Evolutionary conservation across 2,329 filamentous ascomycete species (phyloP), one percentile per base, ranked within the genome.

Genomic region (Penicillium sclerotiorum): DNA sequence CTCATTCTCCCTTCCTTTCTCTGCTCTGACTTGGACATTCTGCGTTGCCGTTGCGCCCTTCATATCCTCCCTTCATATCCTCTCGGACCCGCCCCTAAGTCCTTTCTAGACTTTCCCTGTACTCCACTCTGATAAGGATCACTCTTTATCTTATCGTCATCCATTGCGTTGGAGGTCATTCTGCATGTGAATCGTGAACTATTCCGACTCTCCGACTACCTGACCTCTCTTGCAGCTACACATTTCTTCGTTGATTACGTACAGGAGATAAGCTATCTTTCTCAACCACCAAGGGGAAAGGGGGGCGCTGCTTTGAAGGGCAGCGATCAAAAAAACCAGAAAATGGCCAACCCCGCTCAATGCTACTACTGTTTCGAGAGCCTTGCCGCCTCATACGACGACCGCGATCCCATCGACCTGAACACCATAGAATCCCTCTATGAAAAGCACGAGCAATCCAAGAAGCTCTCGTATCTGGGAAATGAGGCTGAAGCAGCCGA

Each of bases 281-380:
- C n/a, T 11, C 20, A n/a, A 41, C 12, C 8, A 11, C 12, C n/a
- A 42, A 28, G 13, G 7, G 39, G 17, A 30, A 40, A 18, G 6
- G 21, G 33, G 5, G 38, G 20, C 35, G 18, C 13, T n/a, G 15
- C 27, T 17, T 18, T 38, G 2, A 32, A 27, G 23, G 36, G n/a
- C 15, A 32, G 40, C 35, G 17, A n/a, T 20, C 21, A 42, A 6
- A 20, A 21, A n/a, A 27, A 30, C 36, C 39, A 45, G 45, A 42
- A 4, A 97, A n/a, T 97, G 93, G 93, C 94, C 41, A 87, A 88
- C 49, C 74, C 83, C 62, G 87, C 86, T 52, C 93, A 97, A 73
- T 96, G 92, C 73, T 85, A 93, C 65, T 92, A 87, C 73, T 96
- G 92, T 77, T 97, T 99, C 78, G 94, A 99, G 74, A 80, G 80